A percentile compares a stretch with the other conserved stretches of the same genome.
Conservation (phyloP, 2,329 filamentous ascomycete genomes). For the Aspergillus hiratsukae region DNA sequence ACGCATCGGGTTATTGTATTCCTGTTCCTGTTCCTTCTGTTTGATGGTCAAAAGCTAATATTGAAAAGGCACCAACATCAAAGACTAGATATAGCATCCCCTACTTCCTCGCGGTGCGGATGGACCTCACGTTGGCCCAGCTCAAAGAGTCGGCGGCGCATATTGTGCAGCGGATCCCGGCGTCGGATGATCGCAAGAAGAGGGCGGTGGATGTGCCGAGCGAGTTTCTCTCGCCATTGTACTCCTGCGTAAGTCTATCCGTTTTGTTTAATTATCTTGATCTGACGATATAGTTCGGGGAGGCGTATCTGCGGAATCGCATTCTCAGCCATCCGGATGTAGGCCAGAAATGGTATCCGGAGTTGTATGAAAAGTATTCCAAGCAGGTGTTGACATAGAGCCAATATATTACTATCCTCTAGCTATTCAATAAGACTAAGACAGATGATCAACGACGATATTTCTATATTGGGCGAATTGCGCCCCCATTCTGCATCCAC, state of each 20-base stretch:
- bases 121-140: constrained; percentile 46
- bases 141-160: constrained; percentile 29
- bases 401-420: not conserved
- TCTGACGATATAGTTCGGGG: constrained; percentile 27
- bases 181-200: constrained; percentile 27
- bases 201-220: constrained; percentile 33
- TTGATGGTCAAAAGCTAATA: not conserved
- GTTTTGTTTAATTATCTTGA: accelerated
- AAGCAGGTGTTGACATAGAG: constrained; percentile 14
- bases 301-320: constrained; percentile 34
- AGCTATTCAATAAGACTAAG: not conserved
- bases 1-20: constrained; percentile 34
- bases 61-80: constrained; percentile 31
- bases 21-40: not conserved
- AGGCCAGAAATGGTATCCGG: constrained; percentile 32
- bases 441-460: not conserved
- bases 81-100: constrained; percentile 45
- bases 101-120: constrained; percentile 53
- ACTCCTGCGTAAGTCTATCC: constrained; percentile 27
- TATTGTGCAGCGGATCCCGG: constrained; percentile 28
- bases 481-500: not conserved
- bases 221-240: constrained; percentile 33
- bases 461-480: not conserved
- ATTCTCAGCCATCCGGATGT: constrained; percentile 36
- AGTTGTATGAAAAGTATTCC: constrained; percentile 28